Percentiles rank a stretch among this genome's conserved stretches.
These are phyloP conservation scores for Dryas drummondii DNA, from an alignment of 306 rosid species.

Conservation along the genomic window DNA sequence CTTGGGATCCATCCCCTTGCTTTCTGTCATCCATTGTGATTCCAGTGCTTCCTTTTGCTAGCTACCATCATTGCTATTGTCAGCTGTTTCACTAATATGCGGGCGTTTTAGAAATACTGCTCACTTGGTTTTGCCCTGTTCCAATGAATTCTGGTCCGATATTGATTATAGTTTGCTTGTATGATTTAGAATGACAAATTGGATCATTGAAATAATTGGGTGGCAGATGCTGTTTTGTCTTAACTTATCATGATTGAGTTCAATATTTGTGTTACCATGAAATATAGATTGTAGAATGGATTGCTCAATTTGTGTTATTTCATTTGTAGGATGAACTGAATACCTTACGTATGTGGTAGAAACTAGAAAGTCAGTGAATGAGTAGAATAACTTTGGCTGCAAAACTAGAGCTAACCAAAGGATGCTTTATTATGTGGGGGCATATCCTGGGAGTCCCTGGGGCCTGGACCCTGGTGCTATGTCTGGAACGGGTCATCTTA, in stretches of 20 bases:
- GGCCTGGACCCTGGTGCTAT: no score
- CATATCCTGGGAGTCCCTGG: no score
- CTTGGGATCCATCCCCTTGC: background rate
- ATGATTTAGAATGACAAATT: background rate
- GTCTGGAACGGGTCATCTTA: no score
- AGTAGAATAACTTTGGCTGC: background rate
- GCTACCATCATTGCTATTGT: background rate
- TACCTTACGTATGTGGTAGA: no score
- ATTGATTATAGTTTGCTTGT: background rate
- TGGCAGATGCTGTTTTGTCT: background rate
- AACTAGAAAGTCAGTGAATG: background rate
- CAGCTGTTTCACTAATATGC: background rate
- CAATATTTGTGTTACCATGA: background rate
- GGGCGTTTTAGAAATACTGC: background rate
- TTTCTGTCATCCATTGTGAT: background rate
- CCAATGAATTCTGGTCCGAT: background rate
- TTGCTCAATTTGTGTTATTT: background rate
- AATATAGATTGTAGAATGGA: background rate
- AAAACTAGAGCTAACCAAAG: background rate
- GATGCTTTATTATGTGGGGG: background rate
- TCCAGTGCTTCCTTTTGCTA: background rate
- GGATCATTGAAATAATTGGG: slow-evolving; percentile 4
- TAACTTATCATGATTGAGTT: background rate
- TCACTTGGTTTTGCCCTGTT: background rate
- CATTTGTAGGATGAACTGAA: background rate